Evolutionary conservation across 1,284 basidiomycete genomes (phyloP).

Genomic region (Spongispora temasekensis): DNA sequence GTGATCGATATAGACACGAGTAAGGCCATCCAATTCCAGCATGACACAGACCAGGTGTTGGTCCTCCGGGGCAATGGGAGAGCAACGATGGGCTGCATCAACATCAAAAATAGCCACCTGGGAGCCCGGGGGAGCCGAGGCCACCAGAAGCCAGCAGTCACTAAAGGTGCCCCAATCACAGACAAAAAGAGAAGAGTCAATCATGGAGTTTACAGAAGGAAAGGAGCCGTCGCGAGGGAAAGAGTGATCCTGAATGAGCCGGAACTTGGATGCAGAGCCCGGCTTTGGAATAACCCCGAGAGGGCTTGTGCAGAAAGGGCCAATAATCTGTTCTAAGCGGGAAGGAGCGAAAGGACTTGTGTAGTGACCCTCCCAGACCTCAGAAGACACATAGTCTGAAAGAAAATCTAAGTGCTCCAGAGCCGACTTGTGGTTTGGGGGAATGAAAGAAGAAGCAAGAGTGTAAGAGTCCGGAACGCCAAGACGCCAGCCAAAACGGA

Average conservation of each 20-base stretch:
- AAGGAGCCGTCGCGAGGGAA: slow-evolving; percentile 11
- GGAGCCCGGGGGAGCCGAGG: slow-evolving; percentile 17
- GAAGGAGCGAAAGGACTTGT: slow-evolving; percentile 2
- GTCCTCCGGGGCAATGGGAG: slow-evolving; percentile 15
- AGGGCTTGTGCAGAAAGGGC: slow-evolving; percentile 21
- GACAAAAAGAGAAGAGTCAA: slow-evolving; percentile 22
- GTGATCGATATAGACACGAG: slow-evolving; percentile 11
- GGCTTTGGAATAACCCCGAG: slow-evolving; percentile 27
- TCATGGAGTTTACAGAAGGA: slow-evolving; percentile 29
- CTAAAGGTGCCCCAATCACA: slow-evolving; percentile 36
- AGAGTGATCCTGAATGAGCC: slow-evolving; percentile 24
- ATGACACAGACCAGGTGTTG: slow-evolving; percentile 22
- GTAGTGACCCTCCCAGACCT: not conserved
- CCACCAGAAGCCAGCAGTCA: slow-evolving; percentile 13
- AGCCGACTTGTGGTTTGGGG: slow-evolving; percentile 17
- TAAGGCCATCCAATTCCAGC: not conserved
- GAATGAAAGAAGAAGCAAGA: not conserved
- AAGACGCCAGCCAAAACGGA: slow-evolving; percentile 20
- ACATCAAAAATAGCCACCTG: slow-evolving; percentile 24
- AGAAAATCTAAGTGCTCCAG: slow-evolving; percentile 2
- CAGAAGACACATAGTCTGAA: not conserved
- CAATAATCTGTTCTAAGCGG: slow-evolving; percentile 11
- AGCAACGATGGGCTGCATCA: slow-evolving; percentile 18
- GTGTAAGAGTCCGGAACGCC: not conserved
- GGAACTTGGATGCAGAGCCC: slow-evolving; percentile 4